Base-by-base conservation (phyloP, 1,139 yeast species). In the Wickerhamomyces sp. region DNA sequence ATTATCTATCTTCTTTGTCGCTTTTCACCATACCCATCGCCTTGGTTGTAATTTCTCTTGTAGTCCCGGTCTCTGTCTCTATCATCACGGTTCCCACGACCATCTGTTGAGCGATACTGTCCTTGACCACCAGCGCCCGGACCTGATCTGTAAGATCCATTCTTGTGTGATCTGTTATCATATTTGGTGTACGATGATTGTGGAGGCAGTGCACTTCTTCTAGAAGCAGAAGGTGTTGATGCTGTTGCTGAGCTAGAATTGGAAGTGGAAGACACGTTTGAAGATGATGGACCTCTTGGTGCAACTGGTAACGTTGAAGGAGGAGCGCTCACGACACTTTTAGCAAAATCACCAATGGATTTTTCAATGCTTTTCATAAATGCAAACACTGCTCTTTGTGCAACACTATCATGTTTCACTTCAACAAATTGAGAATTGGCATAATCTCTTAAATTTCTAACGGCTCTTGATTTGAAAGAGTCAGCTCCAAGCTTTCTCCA, bases 1-100 rank as follows among this genome's bases (percentile, higher is more conserved):
- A 20, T 17, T 22, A 19, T 26, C 4, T 13, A 22, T 26, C 37
- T 33, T 19, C 31, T 33, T 11, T 33, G 32, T 18, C 37, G 30
- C 13, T 26, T 26, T 4, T 31, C 28, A 10, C 19, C 15, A 16
- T 16, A 26, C 4, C 21, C 15, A 18, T n/a, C 24, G 7, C 10
- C 21, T 18, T 20, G 29, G 7, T 26, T 25, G 16, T 21, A 18
- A 19, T 16, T 12, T 23, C 29, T 18, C 13, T 22, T 23, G 22
- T 23, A 6, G 11, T 24, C 7, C 21, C 21, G 9, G 21, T 19
- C 21, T 8, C 21, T 19, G 21, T 10, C 21, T 8, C 9, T 10
- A 10, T 10, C 21, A 19, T 7, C 10, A 8, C 21, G 9, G 10
- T 19, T 19, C 7, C 21, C 21, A 19, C 21, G 7, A 19, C 21